Conservation (phyloP, 345 rosid genomes). For the Luvunga scandens region DNA sequence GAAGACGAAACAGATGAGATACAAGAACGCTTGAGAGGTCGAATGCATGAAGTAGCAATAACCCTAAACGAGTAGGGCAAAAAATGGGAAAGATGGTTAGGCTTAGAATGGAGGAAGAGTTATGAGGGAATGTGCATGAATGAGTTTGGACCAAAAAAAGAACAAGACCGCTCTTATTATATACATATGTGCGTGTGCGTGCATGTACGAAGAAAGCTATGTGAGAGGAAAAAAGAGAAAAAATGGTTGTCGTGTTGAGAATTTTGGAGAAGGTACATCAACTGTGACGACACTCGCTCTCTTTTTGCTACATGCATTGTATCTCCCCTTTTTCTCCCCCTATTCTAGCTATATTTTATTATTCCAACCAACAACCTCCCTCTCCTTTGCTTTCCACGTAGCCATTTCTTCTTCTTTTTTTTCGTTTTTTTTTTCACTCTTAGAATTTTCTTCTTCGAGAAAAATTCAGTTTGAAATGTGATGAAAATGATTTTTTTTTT, state of each 20-base stretch:
- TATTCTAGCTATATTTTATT: not conserved
- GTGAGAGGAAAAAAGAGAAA: not conserved
- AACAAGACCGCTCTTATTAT: constrained; percentile 10
- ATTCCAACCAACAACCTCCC: constrained; percentile 1
- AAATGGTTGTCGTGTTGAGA: constrained; percentile 15
- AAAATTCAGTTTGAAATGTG: too few relatives aligned
- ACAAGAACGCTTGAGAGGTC: constrained; percentile 17
- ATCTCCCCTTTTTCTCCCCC: constrained; percentile 19
- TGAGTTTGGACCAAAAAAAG: not conserved
- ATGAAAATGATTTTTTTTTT: too few relatives aligned
- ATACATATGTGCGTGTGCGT: too few relatives aligned
- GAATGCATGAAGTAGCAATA: constrained; percentile 35
- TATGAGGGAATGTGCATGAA: not conserved
- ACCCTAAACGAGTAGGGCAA: constrained; percentile 57
- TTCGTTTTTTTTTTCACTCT: not conserved
- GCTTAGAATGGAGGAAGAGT: not conserved
- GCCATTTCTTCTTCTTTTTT: not conserved
- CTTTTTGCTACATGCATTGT: constrained; percentile 40
- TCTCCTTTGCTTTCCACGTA: constrained; percentile 7
- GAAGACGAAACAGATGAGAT: constrained; percentile 15
- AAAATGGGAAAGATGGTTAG: constrained; percentile 21
- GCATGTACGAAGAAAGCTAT: too few relatives aligned
- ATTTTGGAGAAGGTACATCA: constrained; percentile 30
- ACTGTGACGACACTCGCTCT: constrained; percentile 3
- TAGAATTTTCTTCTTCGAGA: too few relatives aligned